A percentile compares a stretch with the other conserved stretches of the same genome.
These are phyloP conservation scores for Tuber brumale DNA, from an alignment of 495 filamentous ascomycete genomes.

Conservation along the genomic window DNA sequence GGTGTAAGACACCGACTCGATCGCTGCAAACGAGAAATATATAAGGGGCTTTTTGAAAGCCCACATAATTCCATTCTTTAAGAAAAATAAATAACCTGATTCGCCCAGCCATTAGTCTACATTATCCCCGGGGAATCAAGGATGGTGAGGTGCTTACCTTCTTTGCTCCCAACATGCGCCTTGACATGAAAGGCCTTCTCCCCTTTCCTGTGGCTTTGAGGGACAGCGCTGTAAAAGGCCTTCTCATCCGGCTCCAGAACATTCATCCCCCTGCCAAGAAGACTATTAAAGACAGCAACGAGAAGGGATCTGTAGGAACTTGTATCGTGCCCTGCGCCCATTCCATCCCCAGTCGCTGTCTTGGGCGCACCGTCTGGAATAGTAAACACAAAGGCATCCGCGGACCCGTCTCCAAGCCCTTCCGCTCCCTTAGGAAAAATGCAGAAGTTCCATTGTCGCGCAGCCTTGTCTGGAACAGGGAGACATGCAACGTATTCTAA, in stretches of 20 bases:
- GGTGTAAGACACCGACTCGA: conserved; percentile 80
- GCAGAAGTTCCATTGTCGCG: conserved; percentile 78
- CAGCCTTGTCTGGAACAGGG: conserved; percentile 76
- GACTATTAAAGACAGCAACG: conserved; percentile 57
- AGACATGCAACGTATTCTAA: conserved; percentile 71
- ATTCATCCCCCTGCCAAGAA: conserved; percentile 49
- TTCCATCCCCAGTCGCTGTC: conserved; percentile 49
- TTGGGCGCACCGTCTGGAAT: conserved; percentile 68
- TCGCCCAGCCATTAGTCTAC: conserved; percentile 27
- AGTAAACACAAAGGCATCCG: conserved; percentile 79
- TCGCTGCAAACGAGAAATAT: conserved; percentile 72
- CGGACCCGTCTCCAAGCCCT: conserved; percentile 51
- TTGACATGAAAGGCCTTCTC: conserved; percentile 92
- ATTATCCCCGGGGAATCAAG: not conserved
- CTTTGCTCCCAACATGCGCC: conserved; percentile 86
- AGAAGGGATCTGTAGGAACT: conserved; percentile 59
- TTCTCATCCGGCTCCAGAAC: conserved; percentile 64
- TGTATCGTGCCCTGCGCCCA: conserved; percentile 46
- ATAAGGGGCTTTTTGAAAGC: conserved; percentile 91
- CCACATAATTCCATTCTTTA: conserved; percentile 80
- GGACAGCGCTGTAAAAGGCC: conserved; percentile 68
- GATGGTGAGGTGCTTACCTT: conserved; percentile 50
- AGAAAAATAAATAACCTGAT: conserved; percentile 78
- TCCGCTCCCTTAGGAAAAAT: conserved; percentile 62
- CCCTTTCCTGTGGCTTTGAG: conserved; percentile 77